Evolutionary conservation across 106 monocot genomes (phyloP), one percentile per base, ranked within the genome.

Genomic region (Xerophyta viscosa): DNA sequence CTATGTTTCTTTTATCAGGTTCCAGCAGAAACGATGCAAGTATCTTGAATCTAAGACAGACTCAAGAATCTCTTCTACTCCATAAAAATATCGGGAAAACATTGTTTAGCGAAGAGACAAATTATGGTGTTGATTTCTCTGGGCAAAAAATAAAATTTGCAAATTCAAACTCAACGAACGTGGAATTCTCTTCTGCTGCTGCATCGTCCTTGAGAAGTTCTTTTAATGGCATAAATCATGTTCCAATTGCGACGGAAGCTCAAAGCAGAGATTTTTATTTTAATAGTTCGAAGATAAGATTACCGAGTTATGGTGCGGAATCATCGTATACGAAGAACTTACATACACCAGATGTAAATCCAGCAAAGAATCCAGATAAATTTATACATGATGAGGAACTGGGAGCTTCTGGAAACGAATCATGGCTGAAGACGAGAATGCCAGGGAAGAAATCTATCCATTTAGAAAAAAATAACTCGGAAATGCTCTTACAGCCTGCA

Each of bases 31-130:
- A 36, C 65, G 67, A 66, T 59, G 39, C 46, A 0, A 19, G 46
- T 39, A 28, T 52, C 4, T 21, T 46, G 13, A 64, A 70, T 36
- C 24, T 31, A 50, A 59, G 47, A 25, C 54, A 50, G 42, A 4
- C 27, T 29, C 63, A 42, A 27, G 61, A 52, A 22, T 43, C 37
- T 58, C 24, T 41, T 54, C 66, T 50, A 52, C 20, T 36, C 41
- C 41, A 69, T 36, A 46, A 44, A 5, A 58, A 46, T 56, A 60
- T 27, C 41, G 52, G 3, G 8, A 55, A 56, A 15, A 44, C 65
- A 50, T 69, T 54, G 60, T 50, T 54, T 37, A 54, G 51, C 70
- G 60, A 61, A 61, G 66, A 68, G 42, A 21, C 46, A 27, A 20
- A 20, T 26, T 17, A 24, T 54, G 31, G 13, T 31, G 46, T 33